Conservation (phyloP, 768 basidiomycete species). For the Kwoniella europaea region DNA sequence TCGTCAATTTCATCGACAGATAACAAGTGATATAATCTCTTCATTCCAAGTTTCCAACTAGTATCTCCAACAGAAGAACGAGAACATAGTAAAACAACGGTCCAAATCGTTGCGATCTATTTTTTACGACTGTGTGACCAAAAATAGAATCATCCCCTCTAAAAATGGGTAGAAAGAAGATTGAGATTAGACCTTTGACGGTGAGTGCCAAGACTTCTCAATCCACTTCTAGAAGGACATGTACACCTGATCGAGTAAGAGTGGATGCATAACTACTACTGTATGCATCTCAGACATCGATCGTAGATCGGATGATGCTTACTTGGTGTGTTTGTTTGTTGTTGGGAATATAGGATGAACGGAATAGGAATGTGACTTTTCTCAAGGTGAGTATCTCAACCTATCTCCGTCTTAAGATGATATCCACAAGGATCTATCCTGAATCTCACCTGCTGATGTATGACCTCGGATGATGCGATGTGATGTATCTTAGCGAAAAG, state of each 20-base stretch:
- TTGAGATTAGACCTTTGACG: constrained; percentile 53
- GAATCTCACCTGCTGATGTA: neutral
- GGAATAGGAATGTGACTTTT: constrained; percentile 58
- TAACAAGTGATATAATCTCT: neutral
- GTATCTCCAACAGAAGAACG: too few species aligned
- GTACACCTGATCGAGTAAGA: too few species aligned
- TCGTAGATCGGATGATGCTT: neutral
- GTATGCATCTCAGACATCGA: neutral
- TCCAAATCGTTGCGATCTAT: too few species aligned
- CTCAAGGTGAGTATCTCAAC: constrained; percentile 44
- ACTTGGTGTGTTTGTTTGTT: neutral
- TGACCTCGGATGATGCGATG: neutral
- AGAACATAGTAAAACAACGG: too few species aligned
- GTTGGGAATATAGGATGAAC: constrained; percentile 45
- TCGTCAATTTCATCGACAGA: neutral
- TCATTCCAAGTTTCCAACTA: too few species aligned
- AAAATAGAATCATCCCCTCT: neutral
- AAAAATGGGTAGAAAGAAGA: constrained; percentile 57
- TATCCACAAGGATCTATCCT: too few species aligned
- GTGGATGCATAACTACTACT: neutral
- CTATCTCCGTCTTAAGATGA: neutral
- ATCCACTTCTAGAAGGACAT: too few species aligned
- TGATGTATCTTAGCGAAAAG: constrained; percentile 45
- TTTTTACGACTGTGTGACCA: neutral
- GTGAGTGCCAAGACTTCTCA: constrained; percentile 37